phyloP scores from a whole-genome alignment of 352 stramenopile genomes.

The Pythium scleroteichum region DNA sequence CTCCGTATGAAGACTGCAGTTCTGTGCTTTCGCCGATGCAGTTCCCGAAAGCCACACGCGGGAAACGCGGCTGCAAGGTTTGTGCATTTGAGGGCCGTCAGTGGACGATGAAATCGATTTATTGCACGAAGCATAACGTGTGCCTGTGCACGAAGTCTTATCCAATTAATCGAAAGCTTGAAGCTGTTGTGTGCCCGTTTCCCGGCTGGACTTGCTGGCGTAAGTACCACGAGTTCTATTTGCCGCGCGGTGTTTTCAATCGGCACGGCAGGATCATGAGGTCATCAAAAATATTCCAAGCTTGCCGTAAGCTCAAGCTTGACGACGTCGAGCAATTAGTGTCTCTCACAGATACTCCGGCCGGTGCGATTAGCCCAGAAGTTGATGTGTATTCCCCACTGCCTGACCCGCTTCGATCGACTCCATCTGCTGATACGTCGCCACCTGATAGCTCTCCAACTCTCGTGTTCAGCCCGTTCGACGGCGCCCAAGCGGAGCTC shows the following conservation, averaged over 20 bases:
- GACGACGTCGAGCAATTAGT: not conserved
- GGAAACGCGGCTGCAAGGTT: constrained; percentile 19
- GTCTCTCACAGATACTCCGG: not conserved
- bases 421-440: not conserved
- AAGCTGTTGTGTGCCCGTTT: constrained; percentile 5
- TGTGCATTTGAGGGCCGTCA: constrained; percentile 7
- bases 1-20: not conserved
- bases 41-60: constrained; percentile 9
- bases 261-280: constrained; percentile 8
- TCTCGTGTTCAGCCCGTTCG: not conserved
- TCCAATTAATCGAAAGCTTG: not conserved
- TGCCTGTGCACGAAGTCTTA: not conserved
- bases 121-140: constrained; percentile 5
- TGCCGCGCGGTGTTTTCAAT: constrained; percentile 11
- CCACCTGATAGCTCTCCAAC: constrained; percentile 4
- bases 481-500: not conserved
- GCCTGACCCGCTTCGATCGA: no score
- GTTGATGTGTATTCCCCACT: no score
- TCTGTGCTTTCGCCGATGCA: not conserved
- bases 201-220: constrained; percentile 13
- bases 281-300: constrained; percentile 7
- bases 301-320: constrained; percentile 4
- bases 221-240: constrained; percentile 16
- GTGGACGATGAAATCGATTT: constrained; percentile 13
- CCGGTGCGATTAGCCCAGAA: not conserved